Evolutionary conservation across 2,329 filamentous ascomycete genomes (phyloP).

Genomic region (Lachnellula subtilissima): DNA sequence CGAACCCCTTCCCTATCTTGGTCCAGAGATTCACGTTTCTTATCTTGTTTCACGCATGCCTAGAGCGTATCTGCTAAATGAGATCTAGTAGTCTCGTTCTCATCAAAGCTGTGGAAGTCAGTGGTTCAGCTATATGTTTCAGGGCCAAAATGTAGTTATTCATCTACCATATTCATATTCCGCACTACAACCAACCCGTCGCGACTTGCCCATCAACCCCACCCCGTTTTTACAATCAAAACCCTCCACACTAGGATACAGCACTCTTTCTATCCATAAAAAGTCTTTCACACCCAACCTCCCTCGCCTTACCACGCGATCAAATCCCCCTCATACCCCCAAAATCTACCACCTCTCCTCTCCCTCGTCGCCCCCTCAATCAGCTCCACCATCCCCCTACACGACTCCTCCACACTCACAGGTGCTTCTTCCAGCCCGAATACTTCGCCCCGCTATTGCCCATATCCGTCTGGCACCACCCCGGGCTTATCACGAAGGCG

Average conservation of each 20-base stretch:
- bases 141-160: no score
- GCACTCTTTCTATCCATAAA: neutral
- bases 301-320: neutral
- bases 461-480: constrained; percentile 3
- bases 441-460: neutral
- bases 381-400: neutral
- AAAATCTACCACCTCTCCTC: neutral
- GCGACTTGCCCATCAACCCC: no score
- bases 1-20: no score
- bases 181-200: no score
- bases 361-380: neutral
- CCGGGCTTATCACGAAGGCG: constrained; percentile 12
- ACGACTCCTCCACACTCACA: neutral
- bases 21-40: no score
- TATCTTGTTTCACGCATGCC: no score
- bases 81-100: no score
- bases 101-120: no score
- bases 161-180: no score
- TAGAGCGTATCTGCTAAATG: no score
- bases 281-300: neutral
- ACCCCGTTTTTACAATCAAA: no score
- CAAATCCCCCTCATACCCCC: neutral
- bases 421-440: neutral
- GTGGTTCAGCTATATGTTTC: no score
- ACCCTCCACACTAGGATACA: neutral